phyloP scores from a whole-genome alignment of 495 filamentous ascomycete species.

The Astrothelium macrocarpum region DNA sequence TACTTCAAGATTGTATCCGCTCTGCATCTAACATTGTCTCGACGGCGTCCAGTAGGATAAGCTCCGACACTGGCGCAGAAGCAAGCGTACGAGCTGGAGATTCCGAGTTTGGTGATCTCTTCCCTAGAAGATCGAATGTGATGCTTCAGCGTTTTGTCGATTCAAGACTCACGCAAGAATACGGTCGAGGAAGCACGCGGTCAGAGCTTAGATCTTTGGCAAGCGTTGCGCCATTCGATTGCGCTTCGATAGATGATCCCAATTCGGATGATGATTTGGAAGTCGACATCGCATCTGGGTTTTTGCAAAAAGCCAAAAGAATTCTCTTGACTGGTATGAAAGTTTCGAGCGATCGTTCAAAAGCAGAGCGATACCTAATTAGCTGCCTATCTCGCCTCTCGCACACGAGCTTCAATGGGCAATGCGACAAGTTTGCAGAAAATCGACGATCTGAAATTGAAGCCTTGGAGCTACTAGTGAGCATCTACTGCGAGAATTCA shows the following conservation, averaged over 20 bases:
- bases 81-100: conserved; percentile 1
- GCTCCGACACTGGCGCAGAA: neutral
- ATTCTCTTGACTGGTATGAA: neutral
- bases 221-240: neutral
- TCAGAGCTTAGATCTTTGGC: neutral
- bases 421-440: neutral
- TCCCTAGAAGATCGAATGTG: neutral
- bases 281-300: neutral
- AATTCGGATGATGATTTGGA: conserved; percentile 9
- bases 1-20: conserved; percentile 17
- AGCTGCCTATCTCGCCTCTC: neutral
- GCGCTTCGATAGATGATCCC: neutral
- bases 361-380: neutral
- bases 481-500: neutral
- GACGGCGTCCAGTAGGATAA: conserved; percentile 14
- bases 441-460: neutral
- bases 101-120: conserved; percentile 16
- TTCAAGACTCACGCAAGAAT: neutral
- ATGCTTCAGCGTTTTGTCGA: conserved; percentile 5
- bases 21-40: conserved; percentile 18
- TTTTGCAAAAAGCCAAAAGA: neutral
- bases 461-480: neutral
- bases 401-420: neutral
- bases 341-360: neutral
- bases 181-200: neutral